phyloP scores from a whole-genome alignment of 805 yeast genomes.

The Yarrowia sp. region DNA sequence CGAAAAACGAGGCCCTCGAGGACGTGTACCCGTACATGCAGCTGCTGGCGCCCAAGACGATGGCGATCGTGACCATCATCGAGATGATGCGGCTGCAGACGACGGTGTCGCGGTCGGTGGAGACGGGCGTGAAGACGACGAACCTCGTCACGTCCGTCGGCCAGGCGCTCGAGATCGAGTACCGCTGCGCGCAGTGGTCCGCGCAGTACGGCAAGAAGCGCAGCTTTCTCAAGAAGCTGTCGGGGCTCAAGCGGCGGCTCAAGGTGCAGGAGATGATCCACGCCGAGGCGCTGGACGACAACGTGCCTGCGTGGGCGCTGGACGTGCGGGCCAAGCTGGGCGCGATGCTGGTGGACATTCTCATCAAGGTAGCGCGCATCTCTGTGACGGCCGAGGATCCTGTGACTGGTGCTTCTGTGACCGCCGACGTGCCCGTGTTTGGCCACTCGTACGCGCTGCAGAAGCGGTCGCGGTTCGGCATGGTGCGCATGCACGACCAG shows the following conservation, averaged over 20 bases:
- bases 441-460: conserved; percentile 82
- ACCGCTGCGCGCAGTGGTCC: conserved; percentile 39
- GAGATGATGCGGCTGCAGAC: conserved; percentile 74
- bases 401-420: conserved; percentile 60
- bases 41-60: conserved; percentile 71
- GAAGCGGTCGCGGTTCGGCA: conserved; percentile 77
- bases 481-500: conserved; percentile 69
- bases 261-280: conserved; percentile 1
- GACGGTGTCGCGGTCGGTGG: conserved; percentile 56
- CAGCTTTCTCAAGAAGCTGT: conserved; percentile 6
- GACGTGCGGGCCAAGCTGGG: conserved; percentile 70
- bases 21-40: conserved; percentile 57
- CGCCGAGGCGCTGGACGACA: conserved; percentile 16
- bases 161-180: conserved; percentile 79
- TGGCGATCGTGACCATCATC: conserved; percentile 79
- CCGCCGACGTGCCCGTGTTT: conserved; percentile 83
- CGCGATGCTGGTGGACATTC: conserved; percentile 67
- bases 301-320: conserved; percentile 50
- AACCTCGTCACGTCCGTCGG: conserved; percentile 80
- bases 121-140: conserved; percentile 79
- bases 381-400: conserved; percentile 81
- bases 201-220: conserved; percentile 18
- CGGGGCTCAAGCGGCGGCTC: neutral
- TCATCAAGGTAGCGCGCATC: conserved; percentile 80
- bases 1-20: conserved; percentile 31